A percentile compares a stretch with the other conserved stretches of the same genome.
Evolutionary conservation across 1,284 basidiomycete genomes (phyloP).

Genomic region (Malassezia caprae): DNA sequence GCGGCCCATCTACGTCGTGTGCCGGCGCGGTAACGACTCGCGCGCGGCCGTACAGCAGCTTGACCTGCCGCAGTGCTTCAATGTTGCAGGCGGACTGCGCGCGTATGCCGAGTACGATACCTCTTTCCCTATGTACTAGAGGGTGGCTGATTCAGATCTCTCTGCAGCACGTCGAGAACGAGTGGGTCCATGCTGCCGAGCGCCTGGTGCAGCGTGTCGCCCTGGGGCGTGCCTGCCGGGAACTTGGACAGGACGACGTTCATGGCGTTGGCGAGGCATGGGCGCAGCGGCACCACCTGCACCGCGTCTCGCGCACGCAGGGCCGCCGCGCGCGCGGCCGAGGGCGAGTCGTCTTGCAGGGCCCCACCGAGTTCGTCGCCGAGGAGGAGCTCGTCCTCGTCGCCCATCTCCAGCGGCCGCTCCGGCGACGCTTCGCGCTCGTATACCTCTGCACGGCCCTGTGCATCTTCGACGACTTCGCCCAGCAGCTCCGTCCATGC

Average conservation of each 20-base stretch:
- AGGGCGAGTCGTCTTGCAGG: slow-evolving; percentile 36
- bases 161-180: slow-evolving; percentile 36
- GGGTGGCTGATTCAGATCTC: slow-evolving; percentile 23
- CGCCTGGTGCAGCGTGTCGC: slow-evolving; percentile 14
- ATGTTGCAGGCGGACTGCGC: slow-evolving; percentile 9
- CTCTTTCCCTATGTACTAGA: slow-evolving; percentile 16
- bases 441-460: slow-evolving; percentile 5
- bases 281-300: slow-evolving; percentile 20
- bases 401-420: background rate
- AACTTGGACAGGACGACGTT: slow-evolving; percentile 21
- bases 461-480: slow-evolving; percentile 26
- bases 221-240: slow-evolving; percentile 3
- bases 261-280: slow-evolving; percentile 24
- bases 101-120: slow-evolving; percentile 2
- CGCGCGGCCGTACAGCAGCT: slow-evolving; percentile 12
- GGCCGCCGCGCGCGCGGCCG: background rate
- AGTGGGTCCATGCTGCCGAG: slow-evolving; percentile 33
- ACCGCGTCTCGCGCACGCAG: slow-evolving; percentile 22
- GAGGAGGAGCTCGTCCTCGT: slow-evolving; percentile 12
- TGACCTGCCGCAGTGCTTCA: background rate
- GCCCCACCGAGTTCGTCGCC: slow-evolving; percentile 16
- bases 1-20: slow-evolving; percentile 7
- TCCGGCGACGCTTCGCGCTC: slow-evolving; percentile 4
- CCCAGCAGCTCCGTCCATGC: slow-evolving; percentile 40
- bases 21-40: slow-evolving; percentile 15